phyloP scores from a whole-genome alignment of 208 protist species.

The Trichomonas gallinae region DNA sequence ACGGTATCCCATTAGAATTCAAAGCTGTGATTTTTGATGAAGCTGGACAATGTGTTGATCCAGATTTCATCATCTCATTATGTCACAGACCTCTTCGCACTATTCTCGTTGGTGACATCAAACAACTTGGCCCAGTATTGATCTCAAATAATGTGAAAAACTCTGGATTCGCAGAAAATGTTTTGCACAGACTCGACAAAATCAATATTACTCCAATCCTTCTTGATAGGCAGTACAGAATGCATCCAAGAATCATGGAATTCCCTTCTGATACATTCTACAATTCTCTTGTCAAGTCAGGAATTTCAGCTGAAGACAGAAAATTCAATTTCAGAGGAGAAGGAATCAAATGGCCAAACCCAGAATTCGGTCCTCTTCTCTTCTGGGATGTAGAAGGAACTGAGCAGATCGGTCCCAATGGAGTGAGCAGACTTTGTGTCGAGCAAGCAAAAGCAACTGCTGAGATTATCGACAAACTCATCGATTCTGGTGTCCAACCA shows the following conservation, averaged over 20 bases:
- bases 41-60: conserved; percentile 71
- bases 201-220: conserved; percentile 59
- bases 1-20: conserved; percentile 39
- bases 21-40: conserved; percentile 86
- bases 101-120: conserved; percentile 74
- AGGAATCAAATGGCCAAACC: background rate
- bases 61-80: conserved; percentile 81
- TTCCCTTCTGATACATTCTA: conserved; percentile 29
- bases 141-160: conserved; percentile 69
- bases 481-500: background rate
- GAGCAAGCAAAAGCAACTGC: background rate
- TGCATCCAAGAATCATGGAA: conserved; percentile 27
- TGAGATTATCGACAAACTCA: background rate
- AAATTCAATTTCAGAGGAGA: background rate
- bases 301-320: background rate
- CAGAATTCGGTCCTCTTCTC: background rate
- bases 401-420: background rate
- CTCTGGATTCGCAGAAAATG: conserved; percentile 63
- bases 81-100: conserved; percentile 66
- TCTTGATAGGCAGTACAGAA: conserved; percentile 32
- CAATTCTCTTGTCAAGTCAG: background rate
- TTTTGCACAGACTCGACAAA: conserved; percentile 80
- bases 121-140: conserved; percentile 81
- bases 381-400: background rate
- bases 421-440: background rate